Conservation (phyloP, 2,329 filamentous ascomycete genomes). For the Pleurostoma richardsiae region DNA sequence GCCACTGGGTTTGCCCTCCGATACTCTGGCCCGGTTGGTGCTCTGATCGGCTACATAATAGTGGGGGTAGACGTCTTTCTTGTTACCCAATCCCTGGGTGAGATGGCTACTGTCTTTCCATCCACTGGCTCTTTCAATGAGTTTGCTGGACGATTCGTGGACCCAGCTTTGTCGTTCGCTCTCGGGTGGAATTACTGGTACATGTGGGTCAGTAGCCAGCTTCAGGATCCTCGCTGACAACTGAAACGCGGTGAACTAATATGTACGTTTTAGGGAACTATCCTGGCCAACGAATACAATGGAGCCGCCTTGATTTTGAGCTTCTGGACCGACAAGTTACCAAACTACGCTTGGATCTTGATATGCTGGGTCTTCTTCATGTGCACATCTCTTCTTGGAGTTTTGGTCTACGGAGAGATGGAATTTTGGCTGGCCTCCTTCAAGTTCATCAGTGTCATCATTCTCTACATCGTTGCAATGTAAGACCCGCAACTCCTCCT, state of each 20-base stretch:
- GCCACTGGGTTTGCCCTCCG: constrained; percentile 11
- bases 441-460: constrained; percentile 4
- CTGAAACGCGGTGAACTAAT: not conserved
- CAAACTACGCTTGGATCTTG: constrained; percentile 3
- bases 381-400: constrained; percentile 1
- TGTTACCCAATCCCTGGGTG: constrained; percentile 4
- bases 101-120: constrained; percentile 5
- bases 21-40: not conserved
- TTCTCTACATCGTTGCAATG: constrained; percentile 3
- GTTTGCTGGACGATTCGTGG: constrained; percentile 6
- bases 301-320: constrained; percentile 6
- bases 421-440: constrained; percentile 5
- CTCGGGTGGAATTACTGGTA: constrained; percentile 7
- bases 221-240: no score
- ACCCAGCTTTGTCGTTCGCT: constrained; percentile 7
- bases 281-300: constrained; percentile 12
- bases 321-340: constrained; percentile 1
- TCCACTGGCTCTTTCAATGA: constrained; percentile 5
- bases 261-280: constrained; percentile 1
- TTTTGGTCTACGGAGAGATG: constrained; percentile 5
- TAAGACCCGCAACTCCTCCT: not conserved
- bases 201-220: constrained; percentile 1
- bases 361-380: constrained; percentile 3
- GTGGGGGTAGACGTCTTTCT: constrained; percentile 1
- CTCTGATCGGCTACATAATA: constrained; percentile 4